Evolutionary conservation across 2,329 filamentous ascomycete species (phyloP).

Genomic region (Aspergillus intermedius): DNA sequence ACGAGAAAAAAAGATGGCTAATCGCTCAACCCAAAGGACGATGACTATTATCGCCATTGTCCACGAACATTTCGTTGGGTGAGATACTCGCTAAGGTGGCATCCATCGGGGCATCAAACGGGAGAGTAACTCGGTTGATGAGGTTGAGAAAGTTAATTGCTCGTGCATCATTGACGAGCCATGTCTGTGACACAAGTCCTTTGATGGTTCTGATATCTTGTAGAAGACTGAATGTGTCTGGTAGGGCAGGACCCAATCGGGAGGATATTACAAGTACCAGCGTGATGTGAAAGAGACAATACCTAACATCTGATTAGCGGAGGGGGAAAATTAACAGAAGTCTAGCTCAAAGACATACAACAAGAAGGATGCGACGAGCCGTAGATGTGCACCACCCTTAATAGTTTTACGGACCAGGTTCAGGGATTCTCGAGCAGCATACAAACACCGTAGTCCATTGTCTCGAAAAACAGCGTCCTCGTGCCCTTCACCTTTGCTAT

Average conservation of each 20-base stretch:
- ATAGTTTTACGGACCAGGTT: neutral
- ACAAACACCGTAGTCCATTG: neutral
- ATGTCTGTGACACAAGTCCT: neutral
- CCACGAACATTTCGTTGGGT: neutral
- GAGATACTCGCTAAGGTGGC: neutral
- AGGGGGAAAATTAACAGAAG: neutral
- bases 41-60: neutral
- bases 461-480: neutral
- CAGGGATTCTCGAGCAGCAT: neutral
- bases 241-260: neutral
- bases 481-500: neutral
- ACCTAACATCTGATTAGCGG: neutral
- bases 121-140: neutral
- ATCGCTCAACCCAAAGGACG: neutral
- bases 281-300: neutral
- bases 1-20: neutral
- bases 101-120: neutral
- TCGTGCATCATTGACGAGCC: neutral
- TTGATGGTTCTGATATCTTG: neutral
- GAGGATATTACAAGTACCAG: neutral
- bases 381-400: neutral
- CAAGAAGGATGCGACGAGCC: neutral
- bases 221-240: neutral
- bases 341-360: neutral
- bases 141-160: neutral